A percentile compares a stretch with the other conserved stretches of the same genome.
phyloP scores from a whole-genome alignment of 2,329 filamentous ascomycete genomes.

The Lasiodiplodia sp. region DNA sequence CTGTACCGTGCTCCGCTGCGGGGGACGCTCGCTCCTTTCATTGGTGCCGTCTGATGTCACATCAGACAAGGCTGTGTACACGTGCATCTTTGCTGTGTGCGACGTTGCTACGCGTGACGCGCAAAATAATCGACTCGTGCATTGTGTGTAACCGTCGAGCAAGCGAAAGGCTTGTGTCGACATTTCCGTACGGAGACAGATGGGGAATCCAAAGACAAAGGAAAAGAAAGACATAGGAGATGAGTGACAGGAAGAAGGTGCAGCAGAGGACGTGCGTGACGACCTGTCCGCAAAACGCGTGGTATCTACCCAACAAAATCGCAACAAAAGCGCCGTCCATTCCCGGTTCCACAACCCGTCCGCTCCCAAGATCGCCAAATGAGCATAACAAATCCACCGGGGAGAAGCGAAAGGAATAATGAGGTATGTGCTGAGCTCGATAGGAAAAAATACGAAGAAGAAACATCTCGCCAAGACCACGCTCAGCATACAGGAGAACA shows the following conservation, averaged over 20 bases:
- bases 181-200: neutral
- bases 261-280: constrained; percentile 23
- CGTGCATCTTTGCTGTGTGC: too few species aligned
- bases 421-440: constrained; percentile 15
- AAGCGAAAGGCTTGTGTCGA: neutral
- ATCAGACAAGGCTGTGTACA: too few species aligned
- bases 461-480: constrained; percentile 11
- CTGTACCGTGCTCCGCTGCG: too few species aligned
- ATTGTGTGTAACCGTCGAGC: constrained; percentile 10
- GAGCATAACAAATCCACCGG: constrained; percentile 13
- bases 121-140: neutral
- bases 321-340: constrained; percentile 14
- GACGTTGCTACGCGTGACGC: too few species aligned
- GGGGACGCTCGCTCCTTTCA: too few species aligned
- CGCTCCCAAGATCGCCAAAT: constrained; percentile 6
- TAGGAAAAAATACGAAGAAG: neutral
- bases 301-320: constrained; percentile 24
- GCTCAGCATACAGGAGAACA: constrained; percentile 9
- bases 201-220: neutral
- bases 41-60: too few species aligned
- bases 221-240: neutral
- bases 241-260: constrained; percentile 5
- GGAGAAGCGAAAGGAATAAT: constrained; percentile 6
- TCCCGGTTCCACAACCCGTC: constrained; percentile 6
- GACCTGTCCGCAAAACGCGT: constrained; percentile 20